phyloP scores from a whole-genome alignment of 73 alveolate genomes.

The Effrenium voratum region DNA sequence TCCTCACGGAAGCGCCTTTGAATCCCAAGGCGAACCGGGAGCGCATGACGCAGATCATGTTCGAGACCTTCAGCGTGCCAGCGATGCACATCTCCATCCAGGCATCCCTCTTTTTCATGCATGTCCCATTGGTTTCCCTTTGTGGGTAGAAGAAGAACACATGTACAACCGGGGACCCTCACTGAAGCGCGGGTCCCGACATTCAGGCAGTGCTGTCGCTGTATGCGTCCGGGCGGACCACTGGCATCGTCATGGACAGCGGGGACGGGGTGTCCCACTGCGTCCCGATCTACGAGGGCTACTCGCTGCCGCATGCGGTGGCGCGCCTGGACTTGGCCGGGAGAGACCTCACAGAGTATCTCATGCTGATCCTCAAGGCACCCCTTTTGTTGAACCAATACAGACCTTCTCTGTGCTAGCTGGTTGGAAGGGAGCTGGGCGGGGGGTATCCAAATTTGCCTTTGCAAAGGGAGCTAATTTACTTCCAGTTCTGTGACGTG shows the following conservation, averaged over 20 bases:
- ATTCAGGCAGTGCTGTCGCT: conserved; percentile 98
- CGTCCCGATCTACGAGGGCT: conserved; percentile 98
- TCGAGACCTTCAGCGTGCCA: conserved; percentile 99
- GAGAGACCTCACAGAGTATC: conserved; percentile 97
- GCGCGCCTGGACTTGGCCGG: conserved; percentile 97
- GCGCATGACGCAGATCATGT: conserved; percentile 97
- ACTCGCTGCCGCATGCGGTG: conserved; percentile 97
- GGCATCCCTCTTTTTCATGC: too few species aligned
- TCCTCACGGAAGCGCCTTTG: conserved; percentile 97
- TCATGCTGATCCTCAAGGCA: conserved; percentile 95
- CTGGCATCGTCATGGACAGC: conserved; percentile 99
- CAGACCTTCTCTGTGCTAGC: too few species aligned
- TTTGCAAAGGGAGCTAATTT: too few species aligned
- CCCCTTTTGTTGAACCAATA: too few species aligned
- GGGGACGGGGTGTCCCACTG: conserved; percentile 98
- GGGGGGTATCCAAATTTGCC: too few species aligned
- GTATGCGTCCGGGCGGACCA: conserved; percentile 98
- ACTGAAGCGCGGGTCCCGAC: too few species aligned
- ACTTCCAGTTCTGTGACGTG: too few species aligned
- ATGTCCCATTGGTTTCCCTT: too few species aligned
- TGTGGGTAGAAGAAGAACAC: too few species aligned
- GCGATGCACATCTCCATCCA: conserved; percentile 98
- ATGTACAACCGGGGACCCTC: too few species aligned
- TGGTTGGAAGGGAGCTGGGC: too few species aligned
- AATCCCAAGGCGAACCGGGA: conserved; percentile 97